A percentile compares a stretch with the other conserved stretches of the same genome.
Conservation (phyloP, 257 asterid genomes). For the Nicotiana undulata region DNA sequence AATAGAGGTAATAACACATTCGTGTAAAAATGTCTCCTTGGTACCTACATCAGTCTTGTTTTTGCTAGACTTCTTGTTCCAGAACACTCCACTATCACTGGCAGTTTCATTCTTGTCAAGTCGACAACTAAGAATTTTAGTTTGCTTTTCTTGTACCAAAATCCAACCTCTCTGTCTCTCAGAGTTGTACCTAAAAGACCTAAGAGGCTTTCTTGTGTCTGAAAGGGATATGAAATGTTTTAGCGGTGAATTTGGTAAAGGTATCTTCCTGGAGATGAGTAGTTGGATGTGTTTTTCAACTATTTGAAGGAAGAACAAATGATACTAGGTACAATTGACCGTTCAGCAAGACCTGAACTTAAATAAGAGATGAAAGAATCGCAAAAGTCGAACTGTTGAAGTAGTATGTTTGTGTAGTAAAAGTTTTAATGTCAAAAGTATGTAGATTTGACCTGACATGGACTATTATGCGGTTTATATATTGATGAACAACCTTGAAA, state of each 20-base stretch:
- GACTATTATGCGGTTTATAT: not conserved
- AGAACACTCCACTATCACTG: not conserved
- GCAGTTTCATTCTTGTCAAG: not conserved
- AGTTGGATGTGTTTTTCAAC: not conserved
- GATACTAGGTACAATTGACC: not conserved
- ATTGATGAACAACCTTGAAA: not conserved
- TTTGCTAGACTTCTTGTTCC: not conserved
- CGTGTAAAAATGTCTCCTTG: not conserved
- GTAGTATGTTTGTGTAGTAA: not conserved
- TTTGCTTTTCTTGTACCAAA: not conserved
- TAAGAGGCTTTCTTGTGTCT: not conserved
- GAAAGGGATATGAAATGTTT: not conserved
- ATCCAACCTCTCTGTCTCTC: not conserved
- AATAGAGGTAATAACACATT: not conserved
- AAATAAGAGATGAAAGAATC: not conserved
- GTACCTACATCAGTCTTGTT: not conserved
- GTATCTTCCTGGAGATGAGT: not conserved
- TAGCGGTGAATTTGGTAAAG: not conserved
- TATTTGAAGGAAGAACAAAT: not conserved
- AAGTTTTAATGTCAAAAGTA: not conserved
- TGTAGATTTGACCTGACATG: not conserved
- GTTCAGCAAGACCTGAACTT: not conserved
- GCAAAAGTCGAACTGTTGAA: not conserved
- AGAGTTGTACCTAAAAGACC: not conserved
- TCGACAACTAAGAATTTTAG: not conserved